phyloP scores from a whole-genome alignment of 2,329 filamentous ascomycete genomes.

The Saccharata proteae region DNA sequence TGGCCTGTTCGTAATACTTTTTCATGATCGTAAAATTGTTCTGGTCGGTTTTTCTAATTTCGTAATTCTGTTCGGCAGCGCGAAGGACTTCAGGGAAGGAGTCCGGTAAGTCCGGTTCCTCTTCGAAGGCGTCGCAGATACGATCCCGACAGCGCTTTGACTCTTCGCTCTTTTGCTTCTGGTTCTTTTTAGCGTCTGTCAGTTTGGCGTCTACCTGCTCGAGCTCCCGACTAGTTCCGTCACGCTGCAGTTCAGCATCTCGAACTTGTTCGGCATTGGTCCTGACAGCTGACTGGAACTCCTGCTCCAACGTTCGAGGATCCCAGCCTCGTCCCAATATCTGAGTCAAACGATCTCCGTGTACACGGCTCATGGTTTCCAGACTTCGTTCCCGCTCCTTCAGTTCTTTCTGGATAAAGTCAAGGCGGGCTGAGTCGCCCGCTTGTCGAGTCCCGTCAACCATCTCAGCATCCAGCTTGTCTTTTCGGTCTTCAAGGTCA shows the following conservation, averaged over 20 bases:
- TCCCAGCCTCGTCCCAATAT: conserved; percentile 58
- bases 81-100: conserved; percentile 42
- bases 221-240: conserved; percentile 58
- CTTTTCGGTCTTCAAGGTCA: conserved; percentile 58
- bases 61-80: conserved; percentile 39
- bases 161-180: conserved; percentile 53
- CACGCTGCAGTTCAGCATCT: conserved; percentile 57
- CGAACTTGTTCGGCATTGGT: conserved; percentile 45
- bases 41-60: conserved; percentile 48
- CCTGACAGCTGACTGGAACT: conserved; percentile 54
- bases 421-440: conserved; percentile 70
- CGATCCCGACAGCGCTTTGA: conserved; percentile 48
- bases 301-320: conserved; percentile 53
- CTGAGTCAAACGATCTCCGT: conserved; percentile 55
- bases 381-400: conserved; percentile 62
- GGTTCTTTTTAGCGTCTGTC: conserved; percentile 50
- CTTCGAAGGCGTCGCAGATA: conserved; percentile 41
- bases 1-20: conserved; percentile 58
- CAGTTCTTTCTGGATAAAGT: conserved; percentile 70
- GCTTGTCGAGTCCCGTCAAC: conserved; percentile 71
- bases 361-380: conserved; percentile 63
- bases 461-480: conserved; percentile 66
- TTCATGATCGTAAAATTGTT: conserved; percentile 57
- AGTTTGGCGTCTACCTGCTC: conserved; percentile 66
- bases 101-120: conserved; percentile 18